These are phyloP conservation scores for Puccinia novopanici DNA, from an alignment of 1,284 basidiomycete species.

Conservation along the genomic window DNA sequence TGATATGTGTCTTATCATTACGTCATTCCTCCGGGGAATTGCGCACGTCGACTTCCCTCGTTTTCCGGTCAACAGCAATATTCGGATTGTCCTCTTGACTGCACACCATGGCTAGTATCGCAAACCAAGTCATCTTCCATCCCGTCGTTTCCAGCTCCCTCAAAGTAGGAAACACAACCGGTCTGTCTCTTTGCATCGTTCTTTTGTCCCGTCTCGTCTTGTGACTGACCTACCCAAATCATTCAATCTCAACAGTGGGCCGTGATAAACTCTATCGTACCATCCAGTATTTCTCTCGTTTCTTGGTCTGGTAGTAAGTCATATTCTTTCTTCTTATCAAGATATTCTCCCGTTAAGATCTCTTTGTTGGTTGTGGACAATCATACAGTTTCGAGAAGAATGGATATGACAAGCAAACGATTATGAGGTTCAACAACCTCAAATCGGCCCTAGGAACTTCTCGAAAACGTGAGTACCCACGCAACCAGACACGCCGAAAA, in stretches of 20 bases:
- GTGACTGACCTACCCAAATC: background rate
- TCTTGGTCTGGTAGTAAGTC: constrained; percentile 74
- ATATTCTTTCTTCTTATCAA: background rate
- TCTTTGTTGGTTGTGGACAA: constrained; percentile 68
- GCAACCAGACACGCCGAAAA: background rate
- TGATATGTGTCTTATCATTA: background rate
- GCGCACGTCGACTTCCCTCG: too few species aligned
- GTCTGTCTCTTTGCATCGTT: constrained; percentile 50
- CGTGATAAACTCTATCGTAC: constrained; percentile 78
- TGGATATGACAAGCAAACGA: constrained; percentile 61
- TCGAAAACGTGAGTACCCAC: constrained; percentile 59
- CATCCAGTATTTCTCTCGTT: constrained; percentile 86
- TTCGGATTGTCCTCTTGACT: background rate
- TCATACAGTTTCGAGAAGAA: constrained; percentile 66
- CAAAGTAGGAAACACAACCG: constrained; percentile 75
- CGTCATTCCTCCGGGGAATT: background rate
- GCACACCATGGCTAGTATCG: constrained; percentile 56
- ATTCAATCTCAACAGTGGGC: constrained; percentile 63
- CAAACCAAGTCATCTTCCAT: constrained; percentile 78
- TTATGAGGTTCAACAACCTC: constrained; percentile 60
- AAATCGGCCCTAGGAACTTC: constrained; percentile 61
- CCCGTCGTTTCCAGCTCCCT: constrained; percentile 74
- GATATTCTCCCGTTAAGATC: background rate
- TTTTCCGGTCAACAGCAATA: background rate
- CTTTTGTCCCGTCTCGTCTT: background rate